Percentiles rank a stretch among this genome's conserved stretches.
phyloP scores from a whole-genome alignment of 352 stramenopile species.

The Phytophthora pinifolia region DNA sequence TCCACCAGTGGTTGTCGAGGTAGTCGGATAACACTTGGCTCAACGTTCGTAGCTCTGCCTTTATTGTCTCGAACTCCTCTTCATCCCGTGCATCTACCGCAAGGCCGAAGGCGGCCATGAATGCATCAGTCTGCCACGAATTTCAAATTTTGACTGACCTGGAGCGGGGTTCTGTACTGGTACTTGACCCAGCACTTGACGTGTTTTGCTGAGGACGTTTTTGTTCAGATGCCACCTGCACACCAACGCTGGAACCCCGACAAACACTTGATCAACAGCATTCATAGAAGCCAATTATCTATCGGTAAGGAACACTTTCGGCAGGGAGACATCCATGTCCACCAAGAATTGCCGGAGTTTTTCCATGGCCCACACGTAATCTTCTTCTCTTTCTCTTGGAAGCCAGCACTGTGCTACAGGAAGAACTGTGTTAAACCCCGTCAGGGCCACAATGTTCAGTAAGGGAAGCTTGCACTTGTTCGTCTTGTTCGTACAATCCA shows the following conservation, averaged over 20 bases:
- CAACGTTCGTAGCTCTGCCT: no score
- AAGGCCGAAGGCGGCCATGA: neutral
- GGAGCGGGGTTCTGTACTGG: neutral
- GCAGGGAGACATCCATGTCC: neutral
- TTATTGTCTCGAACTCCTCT: neutral
- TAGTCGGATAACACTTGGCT: neutral
- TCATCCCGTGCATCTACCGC: neutral
- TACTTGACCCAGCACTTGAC: constrained; percentile 1
- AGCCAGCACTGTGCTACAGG: constrained; percentile 13
- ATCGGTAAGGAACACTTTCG: constrained; percentile 6
- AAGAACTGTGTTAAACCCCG: constrained; percentile 9
- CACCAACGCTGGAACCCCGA: neutral
- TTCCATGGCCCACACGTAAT: constrained; percentile 12
- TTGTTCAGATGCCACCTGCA: constrained; percentile 15
- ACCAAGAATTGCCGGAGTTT: neutral
- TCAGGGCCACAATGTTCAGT: constrained; percentile 14
- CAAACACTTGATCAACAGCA: neutral
- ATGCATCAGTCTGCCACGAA: constrained; percentile 3
- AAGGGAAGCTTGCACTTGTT: constrained; percentile 12
- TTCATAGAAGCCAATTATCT: constrained; percentile 10
- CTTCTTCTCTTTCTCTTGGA: constrained; percentile 2
- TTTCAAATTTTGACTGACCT: neutral
- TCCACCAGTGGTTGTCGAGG: constrained; percentile 3
- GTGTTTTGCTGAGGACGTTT: neutral
- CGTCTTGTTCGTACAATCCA: constrained; percentile 16